A percentile compares a stretch with the other conserved stretches of the same genome.
Conservation (phyloP, 805 yeast genomes). For the Saturnispora sanitii region DNA sequence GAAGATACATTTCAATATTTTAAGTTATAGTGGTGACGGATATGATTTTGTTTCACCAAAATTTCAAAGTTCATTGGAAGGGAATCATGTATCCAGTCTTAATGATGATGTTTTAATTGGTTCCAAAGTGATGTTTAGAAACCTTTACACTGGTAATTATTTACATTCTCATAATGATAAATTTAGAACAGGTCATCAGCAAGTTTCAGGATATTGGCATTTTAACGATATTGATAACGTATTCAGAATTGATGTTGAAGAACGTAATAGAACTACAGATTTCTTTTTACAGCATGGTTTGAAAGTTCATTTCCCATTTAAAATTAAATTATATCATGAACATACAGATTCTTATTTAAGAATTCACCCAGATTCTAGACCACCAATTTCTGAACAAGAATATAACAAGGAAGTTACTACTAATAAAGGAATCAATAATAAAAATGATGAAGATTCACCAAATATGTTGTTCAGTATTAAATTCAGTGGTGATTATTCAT, state of each 20-base stretch:
- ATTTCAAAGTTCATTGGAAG: slow-evolving; percentile 51
- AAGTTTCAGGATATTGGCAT: slow-evolving; percentile 63
- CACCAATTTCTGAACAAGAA: slow-evolving; percentile 87
- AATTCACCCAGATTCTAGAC: slow-evolving; percentile 54
- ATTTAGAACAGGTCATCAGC: slow-evolving; percentile 55
- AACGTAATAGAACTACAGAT: slow-evolving; percentile 27
- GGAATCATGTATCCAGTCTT: slow-evolving; percentile 29
- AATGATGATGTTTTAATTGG: slow-evolving; percentile 70
- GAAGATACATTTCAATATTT: slow-evolving; percentile 42
- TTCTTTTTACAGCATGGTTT: slow-evolving; percentile 27
- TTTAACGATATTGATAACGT: slow-evolving; percentile 54
- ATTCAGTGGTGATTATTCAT: slow-evolving; percentile 32
- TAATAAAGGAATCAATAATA: neutral
- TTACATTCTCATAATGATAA: slow-evolving; percentile 64
- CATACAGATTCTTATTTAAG: slow-evolving; percentile 58
- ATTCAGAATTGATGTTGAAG: slow-evolving; percentile 56
- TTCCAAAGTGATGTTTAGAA: slow-evolving; percentile 62
- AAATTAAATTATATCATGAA: slow-evolving; percentile 61
- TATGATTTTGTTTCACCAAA: slow-evolving; percentile 54
- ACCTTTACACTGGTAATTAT: slow-evolving; percentile 64
- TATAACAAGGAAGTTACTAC: slow-evolving; percentile 29
- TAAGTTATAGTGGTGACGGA: slow-evolving; percentile 47
- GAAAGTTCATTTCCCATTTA: slow-evolving; percentile 37
- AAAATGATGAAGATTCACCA: neutral
- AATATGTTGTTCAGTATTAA: slow-evolving; percentile 49